Percentiles rank a stretch among this genome's conserved stretches.
Conservation (phyloP, 208 protist species). For the Dictyostelium gargantuum region DNA sequence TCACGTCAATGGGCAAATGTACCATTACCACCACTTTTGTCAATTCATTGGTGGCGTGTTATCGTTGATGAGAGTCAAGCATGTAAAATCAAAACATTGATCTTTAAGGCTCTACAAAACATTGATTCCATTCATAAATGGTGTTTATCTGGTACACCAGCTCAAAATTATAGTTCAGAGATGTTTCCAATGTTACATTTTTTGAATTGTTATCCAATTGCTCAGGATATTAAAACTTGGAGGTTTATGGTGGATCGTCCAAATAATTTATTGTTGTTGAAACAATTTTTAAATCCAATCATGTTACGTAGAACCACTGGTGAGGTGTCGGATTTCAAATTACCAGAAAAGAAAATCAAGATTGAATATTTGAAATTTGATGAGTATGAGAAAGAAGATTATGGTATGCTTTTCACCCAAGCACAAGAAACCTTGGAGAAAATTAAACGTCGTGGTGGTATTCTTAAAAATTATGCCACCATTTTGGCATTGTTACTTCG, state of each 20-base stretch:
- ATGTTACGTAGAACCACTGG: constrained; percentile 12
- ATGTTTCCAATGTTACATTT: constrained; percentile 88
- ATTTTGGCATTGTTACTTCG: constrained; percentile 61
- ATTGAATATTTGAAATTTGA: neutral
- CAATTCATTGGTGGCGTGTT: constrained; percentile 90
- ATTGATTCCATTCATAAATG: constrained; percentile 89
- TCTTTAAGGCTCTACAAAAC: constrained; percentile 87
- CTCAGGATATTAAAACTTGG: constrained; percentile 1
- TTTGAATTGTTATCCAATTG: constrained; percentile 2
- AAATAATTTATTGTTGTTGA: neutral
- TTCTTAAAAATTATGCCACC: constrained; percentile 11
- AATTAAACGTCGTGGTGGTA: neutral
- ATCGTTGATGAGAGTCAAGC: constrained; percentile 96
- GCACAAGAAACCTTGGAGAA: neutral
- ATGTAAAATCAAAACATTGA: constrained; percentile 88
- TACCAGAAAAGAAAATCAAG: neutral
- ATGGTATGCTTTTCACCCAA: neutral
- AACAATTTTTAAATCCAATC: constrained; percentile 25
- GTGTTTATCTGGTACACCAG: constrained; percentile 93
- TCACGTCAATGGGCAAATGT: neutral
- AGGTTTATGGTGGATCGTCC: neutral
- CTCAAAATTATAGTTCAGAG: constrained; percentile 93
- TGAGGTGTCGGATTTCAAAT: neutral
- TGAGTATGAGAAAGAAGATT: neutral
- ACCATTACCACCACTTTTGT: neutral